These are phyloP conservation scores for Sporothrix euskadiensis DNA, from an alignment of 2,329 filamentous ascomycete species.

Conservation along the genomic window DNA sequence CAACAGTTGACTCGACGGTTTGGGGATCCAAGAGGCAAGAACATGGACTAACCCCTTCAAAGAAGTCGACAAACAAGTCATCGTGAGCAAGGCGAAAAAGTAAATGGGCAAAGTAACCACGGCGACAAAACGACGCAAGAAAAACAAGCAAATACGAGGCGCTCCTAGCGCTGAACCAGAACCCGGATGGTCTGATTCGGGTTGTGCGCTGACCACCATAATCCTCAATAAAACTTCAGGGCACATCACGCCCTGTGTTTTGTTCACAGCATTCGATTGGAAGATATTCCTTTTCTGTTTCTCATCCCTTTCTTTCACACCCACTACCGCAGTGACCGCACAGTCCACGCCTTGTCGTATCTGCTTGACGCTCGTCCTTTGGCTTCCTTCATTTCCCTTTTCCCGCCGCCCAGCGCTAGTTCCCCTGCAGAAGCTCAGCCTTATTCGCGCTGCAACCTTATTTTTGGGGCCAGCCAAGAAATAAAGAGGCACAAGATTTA, in stretches of 20 bases:
- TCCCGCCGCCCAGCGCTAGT: not conserved
- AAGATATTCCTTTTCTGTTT: not conserved
- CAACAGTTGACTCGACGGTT: not conserved
- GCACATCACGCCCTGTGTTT: not conserved
- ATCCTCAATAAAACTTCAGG: not conserved
- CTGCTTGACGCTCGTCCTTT: not conserved
- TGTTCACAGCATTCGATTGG: not conserved
- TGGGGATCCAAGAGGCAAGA: not conserved
- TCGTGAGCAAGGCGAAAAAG: not conserved
- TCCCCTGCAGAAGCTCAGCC: conserved; percentile 19
- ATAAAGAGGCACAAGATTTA: not conserved
- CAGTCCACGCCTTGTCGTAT: conserved; percentile 4
- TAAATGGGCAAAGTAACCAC: not conserved
- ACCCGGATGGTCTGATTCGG: not conserved
- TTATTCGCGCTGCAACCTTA: conserved; percentile 8
- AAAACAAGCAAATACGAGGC: conserved; percentile 8
- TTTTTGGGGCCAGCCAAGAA: not conserved
- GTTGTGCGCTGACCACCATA: not conserved
- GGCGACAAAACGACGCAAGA: not conserved
- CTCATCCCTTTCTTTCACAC: not conserved
- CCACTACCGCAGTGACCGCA: not conserved
- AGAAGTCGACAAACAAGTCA: not conserved
- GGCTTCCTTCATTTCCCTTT: not conserved
- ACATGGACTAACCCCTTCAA: not conserved
- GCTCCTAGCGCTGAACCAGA: conserved; percentile 8